Conservation (phyloP, 768 basidiomycete genomes). For the Lactarius akahatsu region DNA sequence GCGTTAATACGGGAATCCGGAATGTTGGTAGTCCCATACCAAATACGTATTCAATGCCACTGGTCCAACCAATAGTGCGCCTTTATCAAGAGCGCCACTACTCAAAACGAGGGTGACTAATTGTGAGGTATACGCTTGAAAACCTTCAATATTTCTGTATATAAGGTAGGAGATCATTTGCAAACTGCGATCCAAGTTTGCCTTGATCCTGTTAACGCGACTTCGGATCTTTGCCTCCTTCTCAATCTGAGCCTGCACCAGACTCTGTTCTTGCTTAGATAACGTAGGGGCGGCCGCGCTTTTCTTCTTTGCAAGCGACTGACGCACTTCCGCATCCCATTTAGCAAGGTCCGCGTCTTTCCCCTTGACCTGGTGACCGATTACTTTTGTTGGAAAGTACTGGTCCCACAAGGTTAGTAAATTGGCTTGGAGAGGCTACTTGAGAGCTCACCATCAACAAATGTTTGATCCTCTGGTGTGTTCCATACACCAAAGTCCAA, state of each 20-base stretch:
- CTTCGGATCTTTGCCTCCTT: constrained; percentile 72
- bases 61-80: constrained; percentile 59
- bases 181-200: constrained; percentile 63
- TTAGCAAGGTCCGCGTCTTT: constrained; percentile 88
- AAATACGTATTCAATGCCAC: constrained; percentile 75
- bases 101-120: constrained; percentile 59
- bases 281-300: constrained; percentile 48
- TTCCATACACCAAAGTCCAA: constrained; percentile 81
- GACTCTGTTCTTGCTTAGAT: constrained; percentile 81
- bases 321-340: constrained; percentile 95
- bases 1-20: background rate
- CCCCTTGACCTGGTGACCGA: constrained; percentile 61
- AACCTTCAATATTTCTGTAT: constrained; percentile 46
- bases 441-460: constrained; percentile 62
- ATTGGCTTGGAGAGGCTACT: background rate
- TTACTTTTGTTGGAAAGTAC: constrained; percentile 62
- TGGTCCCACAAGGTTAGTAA: constrained; percentile 32
- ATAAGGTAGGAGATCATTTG: constrained; percentile 67
- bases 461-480: constrained; percentile 79
- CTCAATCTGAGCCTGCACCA: constrained; percentile 80
- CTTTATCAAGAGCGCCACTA: constrained; percentile 59
- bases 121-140: constrained; percentile 54
- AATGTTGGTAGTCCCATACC: constrained; percentile 43
- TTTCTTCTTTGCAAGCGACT: constrained; percentile 81
- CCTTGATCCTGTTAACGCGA: constrained; percentile 54